These are phyloP conservation scores for Suhomyces choctaworum DNA, from an alignment of 1,139 yeast species.

Conservation along the genomic window DNA sequence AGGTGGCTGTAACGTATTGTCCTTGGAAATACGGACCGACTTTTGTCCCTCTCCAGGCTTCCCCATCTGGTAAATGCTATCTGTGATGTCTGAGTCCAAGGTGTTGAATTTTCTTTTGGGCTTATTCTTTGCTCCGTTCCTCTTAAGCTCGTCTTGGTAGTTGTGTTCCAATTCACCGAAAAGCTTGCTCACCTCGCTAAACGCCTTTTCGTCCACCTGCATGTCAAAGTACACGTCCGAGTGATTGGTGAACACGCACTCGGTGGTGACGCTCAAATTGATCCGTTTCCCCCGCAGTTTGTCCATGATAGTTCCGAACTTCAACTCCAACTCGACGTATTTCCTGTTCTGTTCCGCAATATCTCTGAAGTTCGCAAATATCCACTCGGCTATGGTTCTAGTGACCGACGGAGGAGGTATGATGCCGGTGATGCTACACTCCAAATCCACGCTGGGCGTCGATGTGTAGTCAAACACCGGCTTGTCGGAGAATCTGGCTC, in stretches of 20 bases:
- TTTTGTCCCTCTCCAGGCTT: slow-evolving; percentile 56
- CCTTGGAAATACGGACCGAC: slow-evolving; percentile 63
- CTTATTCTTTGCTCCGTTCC: slow-evolving; percentile 21
- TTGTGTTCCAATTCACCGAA: slow-evolving; percentile 55
- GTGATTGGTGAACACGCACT: slow-evolving; percentile 62
- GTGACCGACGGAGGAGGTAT: slow-evolving; percentile 84
- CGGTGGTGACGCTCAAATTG: slow-evolving; percentile 72
- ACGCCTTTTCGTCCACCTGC: slow-evolving; percentile 69
- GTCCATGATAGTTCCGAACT: slow-evolving; percentile 75
- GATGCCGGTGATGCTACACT: slow-evolving; percentile 66
- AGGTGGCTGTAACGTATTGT: slow-evolving; percentile 57
- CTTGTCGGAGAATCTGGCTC: slow-evolving; percentile 20
- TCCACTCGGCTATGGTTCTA: slow-evolving; percentile 83
- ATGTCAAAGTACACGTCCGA: slow-evolving; percentile 64
- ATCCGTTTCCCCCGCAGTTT: slow-evolving; percentile 65
- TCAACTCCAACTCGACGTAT: slow-evolving; percentile 76
- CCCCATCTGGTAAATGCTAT: slow-evolving; percentile 38
- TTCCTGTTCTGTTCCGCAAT: slow-evolving; percentile 60
- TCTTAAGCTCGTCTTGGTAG: slow-evolving; percentile 42
- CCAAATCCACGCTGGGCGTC: slow-evolving; percentile 44
- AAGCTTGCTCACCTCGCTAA: slow-evolving; percentile 56
- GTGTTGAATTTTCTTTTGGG: slow-evolving; percentile 43
- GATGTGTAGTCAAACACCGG: slow-evolving; percentile 38
- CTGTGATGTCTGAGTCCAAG: slow-evolving; percentile 45
- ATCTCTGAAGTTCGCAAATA: slow-evolving; percentile 74